Conservation (phyloP, 2,329 filamentous ascomycete species). For the Fusarium citri region DNA sequence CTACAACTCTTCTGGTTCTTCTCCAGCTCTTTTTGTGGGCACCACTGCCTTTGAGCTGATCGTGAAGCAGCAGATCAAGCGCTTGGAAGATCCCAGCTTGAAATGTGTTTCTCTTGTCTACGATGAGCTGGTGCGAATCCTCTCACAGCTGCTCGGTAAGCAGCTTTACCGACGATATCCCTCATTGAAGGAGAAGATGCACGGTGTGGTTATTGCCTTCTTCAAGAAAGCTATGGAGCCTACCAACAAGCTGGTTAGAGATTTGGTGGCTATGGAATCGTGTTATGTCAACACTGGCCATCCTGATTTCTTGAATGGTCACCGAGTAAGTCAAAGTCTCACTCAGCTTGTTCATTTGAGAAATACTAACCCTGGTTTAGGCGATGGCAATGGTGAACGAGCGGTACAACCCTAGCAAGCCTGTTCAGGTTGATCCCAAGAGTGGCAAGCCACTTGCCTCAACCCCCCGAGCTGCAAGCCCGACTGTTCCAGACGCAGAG, state of each 20-base stretch:
- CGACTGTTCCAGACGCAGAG: constrained; percentile 68
- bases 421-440: constrained; percentile 97
- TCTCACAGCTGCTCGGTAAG: constrained; percentile 89
- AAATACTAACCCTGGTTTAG: constrained; percentile 51
- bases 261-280: constrained; percentile 94
- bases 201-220: constrained; percentile 89
- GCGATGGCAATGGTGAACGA: constrained; percentile 99
- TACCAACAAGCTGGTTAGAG: constrained; percentile 94
- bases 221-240: constrained; percentile 99
- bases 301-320: constrained; percentile 96
- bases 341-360: background rate
- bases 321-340: constrained; percentile 70
- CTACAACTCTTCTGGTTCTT: constrained; percentile 99
- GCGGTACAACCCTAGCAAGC: constrained; percentile 82
- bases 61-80: constrained; percentile 98
- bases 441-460: constrained; percentile 89
- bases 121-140: constrained; percentile 95
- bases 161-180: constrained; percentile 92
- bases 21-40: constrained; percentile 94
- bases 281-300: constrained; percentile 99
- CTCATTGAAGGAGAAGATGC: constrained; percentile 95
- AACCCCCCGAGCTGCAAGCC: constrained; percentile 80
- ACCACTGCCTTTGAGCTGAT: constrained; percentile 99
- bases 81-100: constrained; percentile 93
- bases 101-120: constrained; percentile 98